Base-by-base conservation (phyloP, 2,329 filamentous ascomycete species). In the Cladosporium sp. region DNA sequence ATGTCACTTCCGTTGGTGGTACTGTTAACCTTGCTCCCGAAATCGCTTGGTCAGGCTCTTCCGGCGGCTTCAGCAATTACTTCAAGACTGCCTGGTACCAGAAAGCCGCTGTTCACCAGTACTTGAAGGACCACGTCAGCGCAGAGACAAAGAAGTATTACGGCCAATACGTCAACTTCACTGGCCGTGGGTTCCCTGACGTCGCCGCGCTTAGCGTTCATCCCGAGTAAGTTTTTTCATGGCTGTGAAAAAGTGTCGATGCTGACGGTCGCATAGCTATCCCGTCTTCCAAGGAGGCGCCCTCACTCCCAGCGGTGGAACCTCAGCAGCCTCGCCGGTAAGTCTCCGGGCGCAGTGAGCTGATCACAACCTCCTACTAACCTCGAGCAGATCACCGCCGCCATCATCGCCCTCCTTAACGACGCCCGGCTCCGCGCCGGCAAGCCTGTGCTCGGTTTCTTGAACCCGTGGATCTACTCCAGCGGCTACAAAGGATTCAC, bases 391-490 rank as follows among this genome's bases (percentile, higher is more conserved):
- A 15, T 83, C 0, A 82, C 83, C 22, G 79, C 81, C 1, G 80
- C 76, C 6, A 75, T 87, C 44, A 74, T 88, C 44, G 74, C 80
- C 1, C 75, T 88, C 3, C 71, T 87, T 57, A 87, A 88, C 63
- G 83, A 86, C 63, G 81, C 79, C 1, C 74, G 82, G 32, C 67
- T 86, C 24, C 70, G 75, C 0, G 71, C 68, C 2, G 78, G 79
- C 3, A 77, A 80, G 65, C 66, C 76, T 0, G 69, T 75, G 0
- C 70, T 86, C 42, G 83, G 83, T 0, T 86, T 83, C 72, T 60
- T 86, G 47, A 86, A 86, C 64, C 83, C 83, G 0, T 84, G 81
- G 80, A 66, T 86, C 5, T 86, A 86, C 65, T 71, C 71, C 10
- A 65, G 69, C 47, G 78, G 77, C 4, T 76, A 74, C 56, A 68